These are phyloP conservation scores for Pinus albicaulis DNA, from an alignment of 75 land plant genomes.

Conservation along the genomic window DNA sequence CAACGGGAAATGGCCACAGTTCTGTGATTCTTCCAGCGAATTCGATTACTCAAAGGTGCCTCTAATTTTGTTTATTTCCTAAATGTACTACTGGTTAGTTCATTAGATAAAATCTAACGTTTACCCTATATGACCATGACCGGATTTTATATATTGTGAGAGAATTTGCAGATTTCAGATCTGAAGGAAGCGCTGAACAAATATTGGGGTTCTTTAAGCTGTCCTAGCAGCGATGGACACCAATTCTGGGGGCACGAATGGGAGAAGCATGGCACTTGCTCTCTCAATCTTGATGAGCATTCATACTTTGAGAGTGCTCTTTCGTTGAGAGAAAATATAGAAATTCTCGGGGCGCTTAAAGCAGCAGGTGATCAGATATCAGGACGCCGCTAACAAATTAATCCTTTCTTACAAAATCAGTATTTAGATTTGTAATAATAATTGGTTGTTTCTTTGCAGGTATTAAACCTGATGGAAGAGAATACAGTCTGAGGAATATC, in stretches of 20 bases:
- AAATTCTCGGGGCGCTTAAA: constrained; percentile 21
- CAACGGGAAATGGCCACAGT: constrained; percentile 66
- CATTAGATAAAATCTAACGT: no score
- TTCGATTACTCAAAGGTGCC: constrained; percentile 58
- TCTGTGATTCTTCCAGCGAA: constrained; percentile 37
- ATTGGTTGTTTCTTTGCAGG: neutral
- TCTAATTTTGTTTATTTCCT: no score
- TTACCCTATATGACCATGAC: no score
- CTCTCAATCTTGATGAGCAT: constrained; percentile 21
- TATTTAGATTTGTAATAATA: neutral
- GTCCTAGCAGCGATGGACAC: constrained; percentile 38
- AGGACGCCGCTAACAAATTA: neutral
- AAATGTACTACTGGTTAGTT: no score
- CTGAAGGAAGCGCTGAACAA: constrained; percentile 20
- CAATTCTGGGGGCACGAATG: constrained; percentile 52
- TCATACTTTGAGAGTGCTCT: constrained; percentile 31
- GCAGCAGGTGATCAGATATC: constrained; percentile 10
- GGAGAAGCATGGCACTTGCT: constrained; percentile 57
- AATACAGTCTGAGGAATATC: constrained; percentile 18
- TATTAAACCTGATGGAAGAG: constrained; percentile 7
- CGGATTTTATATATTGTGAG: no score
- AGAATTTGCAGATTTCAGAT: constrained; percentile 17
- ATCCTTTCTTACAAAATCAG: neutral
- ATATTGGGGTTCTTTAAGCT: constrained; percentile 40
- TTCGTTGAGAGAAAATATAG: constrained; percentile 11